Percentiles rank a stretch among this genome's conserved stretches.
phyloP scores from a whole-genome alignment of 768 basidiomycete genomes.

The Macrolepiota albuminosa region DNA sequence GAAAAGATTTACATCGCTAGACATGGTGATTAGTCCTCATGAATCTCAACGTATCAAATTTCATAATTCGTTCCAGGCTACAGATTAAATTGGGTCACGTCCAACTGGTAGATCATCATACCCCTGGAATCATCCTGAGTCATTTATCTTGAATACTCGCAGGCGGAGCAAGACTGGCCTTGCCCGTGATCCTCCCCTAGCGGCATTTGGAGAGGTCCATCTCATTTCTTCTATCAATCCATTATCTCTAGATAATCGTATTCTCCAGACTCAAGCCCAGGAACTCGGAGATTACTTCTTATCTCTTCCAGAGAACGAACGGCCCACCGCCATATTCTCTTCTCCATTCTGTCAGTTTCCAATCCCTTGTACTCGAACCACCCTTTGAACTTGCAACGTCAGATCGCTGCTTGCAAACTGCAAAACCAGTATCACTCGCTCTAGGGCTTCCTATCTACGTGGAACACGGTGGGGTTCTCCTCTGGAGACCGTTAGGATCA shows the following conservation, averaged over 20 bases:
- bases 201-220: constrained; percentile 63
- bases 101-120: constrained; percentile 48
- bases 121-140: not conserved
- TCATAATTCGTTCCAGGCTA: constrained; percentile 44
- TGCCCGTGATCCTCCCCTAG: constrained; percentile 68
- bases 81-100: constrained; percentile 67
- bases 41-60: not conserved
- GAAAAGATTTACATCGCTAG: constrained; percentile 66
- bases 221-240: not conserved
- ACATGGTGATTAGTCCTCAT: constrained; percentile 43
- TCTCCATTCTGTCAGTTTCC: constrained; percentile 70
- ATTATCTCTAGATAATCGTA: not conserved
- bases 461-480: constrained; percentile 59
- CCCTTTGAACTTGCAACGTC: not conserved
- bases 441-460: constrained; percentile 67
- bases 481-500: not conserved
- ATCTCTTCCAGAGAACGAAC: constrained; percentile 57
- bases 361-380: not conserved
- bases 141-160: constrained; percentile 8
- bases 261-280: constrained; percentile 57
- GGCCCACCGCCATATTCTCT: constrained; percentile 77
- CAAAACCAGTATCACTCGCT: constrained; percentile 55
- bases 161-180: constrained; percentile 67
- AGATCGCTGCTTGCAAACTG: constrained; percentile 89
- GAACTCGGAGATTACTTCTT: constrained; percentile 65